These are phyloP conservation scores for Stephanodiscus minutulus DNA, from an alignment of 108 stramenopile species.

Conservation along the genomic window DNA sequence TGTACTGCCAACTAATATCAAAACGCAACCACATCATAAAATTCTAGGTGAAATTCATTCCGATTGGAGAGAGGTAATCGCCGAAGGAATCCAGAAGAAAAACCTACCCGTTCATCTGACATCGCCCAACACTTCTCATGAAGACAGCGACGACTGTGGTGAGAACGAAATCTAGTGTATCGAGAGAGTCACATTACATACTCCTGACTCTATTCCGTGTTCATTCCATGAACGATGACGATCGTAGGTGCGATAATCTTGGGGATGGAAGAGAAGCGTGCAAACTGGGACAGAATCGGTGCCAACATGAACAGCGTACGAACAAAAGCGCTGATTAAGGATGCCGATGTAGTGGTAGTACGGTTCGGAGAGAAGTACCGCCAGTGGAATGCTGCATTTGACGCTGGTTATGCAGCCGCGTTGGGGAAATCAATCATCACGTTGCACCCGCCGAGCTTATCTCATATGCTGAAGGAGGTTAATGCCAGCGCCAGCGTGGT, in stretches of 20 bases:
- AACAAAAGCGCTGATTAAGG: conserved; percentile 69
- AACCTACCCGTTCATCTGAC: conserved; percentile 67
- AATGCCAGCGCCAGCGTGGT: conserved; percentile 76
- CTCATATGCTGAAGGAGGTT: conserved; percentile 92
- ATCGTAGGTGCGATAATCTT: conserved; percentile 66
- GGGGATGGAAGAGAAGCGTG: conserved; percentile 81
- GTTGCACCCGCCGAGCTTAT: conserved; percentile 75
- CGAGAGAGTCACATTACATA: background rate
- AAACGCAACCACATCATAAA: conserved; percentile 7
- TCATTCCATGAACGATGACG: background rate
- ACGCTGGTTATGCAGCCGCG: conserved; percentile 85
- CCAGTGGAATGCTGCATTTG: conserved; percentile 91
- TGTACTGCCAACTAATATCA: background rate
- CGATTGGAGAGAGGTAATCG: conserved; percentile 85
- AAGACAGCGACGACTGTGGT: conserved; percentile 88
- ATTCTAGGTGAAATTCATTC: conserved; percentile 77
- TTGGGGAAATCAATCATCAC: conserved; percentile 78
- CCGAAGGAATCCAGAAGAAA: conserved; percentile 62
- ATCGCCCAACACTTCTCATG: conserved; percentile 79
- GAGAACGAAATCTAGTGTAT: background rate
- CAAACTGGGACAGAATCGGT: conserved; percentile 83
- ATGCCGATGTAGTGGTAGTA: conserved; percentile 88
- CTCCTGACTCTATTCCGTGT: background rate
- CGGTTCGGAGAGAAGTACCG: conserved; percentile 87
- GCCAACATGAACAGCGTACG: conserved; percentile 84